These are phyloP conservation scores for Phlyctochytrium arcticum DNA, from an alignment of 192 early-diverging fungal species.

Conservation along the genomic window DNA sequence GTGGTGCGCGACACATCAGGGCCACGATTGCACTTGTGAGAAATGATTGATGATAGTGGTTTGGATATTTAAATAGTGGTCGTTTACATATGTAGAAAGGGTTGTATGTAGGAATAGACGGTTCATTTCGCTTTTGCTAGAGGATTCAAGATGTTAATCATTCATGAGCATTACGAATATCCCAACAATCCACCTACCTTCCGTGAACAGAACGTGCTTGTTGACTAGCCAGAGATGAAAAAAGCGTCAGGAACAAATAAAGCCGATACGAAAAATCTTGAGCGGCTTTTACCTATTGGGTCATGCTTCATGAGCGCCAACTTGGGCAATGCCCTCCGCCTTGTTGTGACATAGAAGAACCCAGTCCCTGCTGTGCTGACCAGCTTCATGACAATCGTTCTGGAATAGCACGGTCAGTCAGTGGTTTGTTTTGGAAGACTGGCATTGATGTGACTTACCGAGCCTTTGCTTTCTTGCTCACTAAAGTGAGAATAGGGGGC, in stretches of 20 bases:
- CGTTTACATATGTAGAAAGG: background rate
- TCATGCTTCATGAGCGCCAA: conserved; percentile 92
- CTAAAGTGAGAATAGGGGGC: background rate
- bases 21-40: no score
- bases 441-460: conserved; percentile 7
- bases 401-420: background rate
- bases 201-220: conserved; percentile 82
- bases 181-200: conserved; percentile 55
- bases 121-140: no score
- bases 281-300: conserved; percentile 62
- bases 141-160: background rate
- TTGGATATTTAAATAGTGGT: no score
- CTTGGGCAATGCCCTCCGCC: conserved; percentile 75
- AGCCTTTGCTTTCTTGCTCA: conserved; percentile 26
- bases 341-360: conserved; percentile 79
- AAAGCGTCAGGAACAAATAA: background rate
- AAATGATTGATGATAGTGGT: no score
- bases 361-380: conserved; percentile 88
- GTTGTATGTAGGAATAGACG: no score
- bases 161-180: background rate
- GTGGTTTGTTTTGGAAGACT: background rate
- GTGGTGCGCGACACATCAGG: no score
- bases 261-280: background rate
- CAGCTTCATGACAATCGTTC: conserved; percentile 81
- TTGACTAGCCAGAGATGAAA: conserved; percentile 51